A percentile compares a stretch with the other conserved stretches of the same genome.
These are phyloP conservation scores for Malassezia sympodialis DNA, from an alignment of 1,284 basidiomycete species.

Conservation along the genomic window DNA sequence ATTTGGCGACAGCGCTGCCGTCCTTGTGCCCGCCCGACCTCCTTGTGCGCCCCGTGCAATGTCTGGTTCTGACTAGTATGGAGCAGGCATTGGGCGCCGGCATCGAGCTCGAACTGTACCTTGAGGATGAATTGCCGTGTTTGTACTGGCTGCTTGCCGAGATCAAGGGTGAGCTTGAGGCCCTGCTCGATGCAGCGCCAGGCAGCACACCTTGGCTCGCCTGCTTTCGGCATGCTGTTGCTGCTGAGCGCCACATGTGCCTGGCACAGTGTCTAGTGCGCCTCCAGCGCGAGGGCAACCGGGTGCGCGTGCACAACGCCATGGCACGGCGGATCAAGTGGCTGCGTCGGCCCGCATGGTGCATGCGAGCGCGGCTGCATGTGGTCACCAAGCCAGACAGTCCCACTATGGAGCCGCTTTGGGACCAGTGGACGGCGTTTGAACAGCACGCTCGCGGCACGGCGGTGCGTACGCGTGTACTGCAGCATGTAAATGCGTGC, in stretches of 20 bases:
- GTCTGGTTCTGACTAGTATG: background rate
- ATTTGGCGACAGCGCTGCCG: background rate
- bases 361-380: background rate
- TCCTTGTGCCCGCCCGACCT: background rate
- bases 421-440: background rate
- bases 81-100: conserved; percentile 4
- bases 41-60: background rate
- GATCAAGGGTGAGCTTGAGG: background rate
- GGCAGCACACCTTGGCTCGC: background rate
- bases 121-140: background rate
- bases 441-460: background rate
- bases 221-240: background rate
- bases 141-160: conserved; percentile 12
- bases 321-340: conserved; percentile 13
- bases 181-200: background rate
- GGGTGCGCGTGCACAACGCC: background rate
- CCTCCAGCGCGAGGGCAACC: background rate
- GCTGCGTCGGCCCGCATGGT: conserved; percentile 9
- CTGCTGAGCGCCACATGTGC: background rate
- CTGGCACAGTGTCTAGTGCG: background rate
- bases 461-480: background rate
- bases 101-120: conserved; percentile 13
- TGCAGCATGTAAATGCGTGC: background rate
- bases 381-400: background rate
- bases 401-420: background rate